These are phyloP conservation scores for Candida ortonii DNA, from an alignment of 805 yeast genomes.

Conservation along the genomic window DNA sequence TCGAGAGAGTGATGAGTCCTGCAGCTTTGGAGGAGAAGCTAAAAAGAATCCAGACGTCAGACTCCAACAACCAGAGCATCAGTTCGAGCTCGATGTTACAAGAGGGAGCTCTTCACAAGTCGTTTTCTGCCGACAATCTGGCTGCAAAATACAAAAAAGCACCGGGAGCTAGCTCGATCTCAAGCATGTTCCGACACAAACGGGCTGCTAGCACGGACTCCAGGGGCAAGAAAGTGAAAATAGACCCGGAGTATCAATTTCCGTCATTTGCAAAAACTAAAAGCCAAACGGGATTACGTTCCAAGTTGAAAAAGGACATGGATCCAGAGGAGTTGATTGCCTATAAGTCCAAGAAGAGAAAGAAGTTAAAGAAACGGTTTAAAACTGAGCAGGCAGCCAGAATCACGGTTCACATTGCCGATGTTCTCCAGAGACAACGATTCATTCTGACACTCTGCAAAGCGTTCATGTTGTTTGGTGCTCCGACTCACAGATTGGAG, in stretches of 20 bases:
- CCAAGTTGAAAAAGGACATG: conserved; percentile 1
- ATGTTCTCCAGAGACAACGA: conserved; percentile 79
- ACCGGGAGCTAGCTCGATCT: conserved; percentile 12
- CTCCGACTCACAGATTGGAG: conserved; percentile 92
- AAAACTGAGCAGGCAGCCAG: conserved; percentile 53
- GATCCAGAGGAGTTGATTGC: conserved; percentile 11
- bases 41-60: conserved; percentile 11
- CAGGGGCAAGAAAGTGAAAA: too few species aligned
- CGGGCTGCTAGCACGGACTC: too few species aligned
- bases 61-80: conserved; percentile 7
- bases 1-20: conserved; percentile 15
- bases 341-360: conserved; percentile 23
- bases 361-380: conserved; percentile 27
- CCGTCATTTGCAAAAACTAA: conserved; percentile 21
- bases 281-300: conserved; percentile 2
- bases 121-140: conserved; percentile 19
- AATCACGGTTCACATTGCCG: conserved; percentile 92
- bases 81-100: conserved; percentile 5
- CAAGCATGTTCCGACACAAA: conserved; percentile 14
- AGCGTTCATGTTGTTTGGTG: conserved; percentile 91
- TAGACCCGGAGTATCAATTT: conserved; percentile 11
- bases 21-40: conserved; percentile 20
- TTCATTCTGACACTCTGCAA: conserved; percentile 83
- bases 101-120: conserved; percentile 13
- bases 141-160: conserved; percentile 12